Evolutionary conservation across 345 rosid species (phyloP), one percentile per base, ranked within the genome.

Genomic region (rapeseed (Brassica napus)): DNA sequence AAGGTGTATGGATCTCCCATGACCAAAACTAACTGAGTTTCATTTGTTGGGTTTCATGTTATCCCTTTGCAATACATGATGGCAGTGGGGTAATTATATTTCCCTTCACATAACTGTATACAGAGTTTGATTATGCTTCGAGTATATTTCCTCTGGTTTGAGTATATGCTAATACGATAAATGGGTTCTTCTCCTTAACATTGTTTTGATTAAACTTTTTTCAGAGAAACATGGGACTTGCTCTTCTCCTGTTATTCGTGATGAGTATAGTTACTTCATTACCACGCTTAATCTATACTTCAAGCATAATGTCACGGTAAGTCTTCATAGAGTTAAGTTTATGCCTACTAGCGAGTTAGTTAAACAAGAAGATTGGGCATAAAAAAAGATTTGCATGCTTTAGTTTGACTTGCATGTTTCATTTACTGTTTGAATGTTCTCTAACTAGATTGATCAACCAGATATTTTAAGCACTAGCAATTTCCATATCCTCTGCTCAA

Each of bases 201-300:
- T 71, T 12, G 16, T 63, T 57, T 63, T 72, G 74, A 12, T 64
- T 4, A 28, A 9, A 54, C 70, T 74, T 81, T 52, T 47, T 61
- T 52, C 91, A 94, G 98, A 94, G 91, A 94, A 91, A 83, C 98
- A 94, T 63, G 98, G 98, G 66, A 94, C 97, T 69, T 94, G 98
- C 80, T 89, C 94, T 49, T 84, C 64, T 83, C 90, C 97, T 65
- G 97, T 92, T 65, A n/a, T 84, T 73, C 76, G 49, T 44, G 97
- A 94, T 83, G 97, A 94, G 82, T 89, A 91, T 82, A 88, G 12
- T 82, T 94, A 91, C 80, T 94, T 94, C 79, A 30, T 86, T 58
- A 75, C 94, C 16, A 72, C 90, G 15, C 84, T 94, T 77, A 91
- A 92, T 81, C 65, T 94, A 72, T 94, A 89, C 89, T 85, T 88